Percentiles rank a stretch among this genome's conserved stretches.
Conservation (phyloP, 2,329 filamentous ascomycete genomes). For the Penicillium sp. region DNA sequence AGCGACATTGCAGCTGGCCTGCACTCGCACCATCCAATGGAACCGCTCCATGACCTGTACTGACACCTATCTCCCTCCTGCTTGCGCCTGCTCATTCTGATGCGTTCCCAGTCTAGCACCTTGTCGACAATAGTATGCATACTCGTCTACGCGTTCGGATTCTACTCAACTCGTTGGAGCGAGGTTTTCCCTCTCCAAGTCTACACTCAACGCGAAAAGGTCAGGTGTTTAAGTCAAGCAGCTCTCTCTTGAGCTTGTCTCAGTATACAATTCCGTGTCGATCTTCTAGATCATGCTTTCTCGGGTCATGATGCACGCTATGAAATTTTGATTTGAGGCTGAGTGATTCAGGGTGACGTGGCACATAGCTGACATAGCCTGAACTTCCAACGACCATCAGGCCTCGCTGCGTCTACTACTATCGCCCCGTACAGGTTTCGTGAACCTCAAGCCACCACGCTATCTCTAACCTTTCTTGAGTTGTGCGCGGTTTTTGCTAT, state of each 20-base stretch:
- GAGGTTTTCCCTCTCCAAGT: not conserved
- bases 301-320: not conserved
- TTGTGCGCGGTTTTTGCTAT: not conserved
- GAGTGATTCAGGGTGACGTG: constrained; percentile 1
- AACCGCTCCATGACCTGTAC: not conserved
- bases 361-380: not conserved
- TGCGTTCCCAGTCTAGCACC: not conserved
- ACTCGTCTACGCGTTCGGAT: not conserved
- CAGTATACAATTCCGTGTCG: not conserved
- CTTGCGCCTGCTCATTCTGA: not conserved
- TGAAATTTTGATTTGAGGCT: not conserved
- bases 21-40: not conserved
- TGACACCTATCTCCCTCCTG: too few species aligned
- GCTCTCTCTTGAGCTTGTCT: not conserved
- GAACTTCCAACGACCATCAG: not conserved
- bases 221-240: too few species aligned
- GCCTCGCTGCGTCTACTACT: not conserved
- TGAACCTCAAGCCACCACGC: not conserved
- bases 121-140: not conserved
- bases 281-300: not conserved
- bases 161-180: not conserved
- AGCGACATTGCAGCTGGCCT: not conserved
- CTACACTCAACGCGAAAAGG: too few species aligned
- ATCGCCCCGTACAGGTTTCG: not conserved
- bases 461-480: not conserved